phyloP scores from a whole-genome alignment of 2,329 filamentous ascomycete genomes.

The Ascochyta pisi region DNA sequence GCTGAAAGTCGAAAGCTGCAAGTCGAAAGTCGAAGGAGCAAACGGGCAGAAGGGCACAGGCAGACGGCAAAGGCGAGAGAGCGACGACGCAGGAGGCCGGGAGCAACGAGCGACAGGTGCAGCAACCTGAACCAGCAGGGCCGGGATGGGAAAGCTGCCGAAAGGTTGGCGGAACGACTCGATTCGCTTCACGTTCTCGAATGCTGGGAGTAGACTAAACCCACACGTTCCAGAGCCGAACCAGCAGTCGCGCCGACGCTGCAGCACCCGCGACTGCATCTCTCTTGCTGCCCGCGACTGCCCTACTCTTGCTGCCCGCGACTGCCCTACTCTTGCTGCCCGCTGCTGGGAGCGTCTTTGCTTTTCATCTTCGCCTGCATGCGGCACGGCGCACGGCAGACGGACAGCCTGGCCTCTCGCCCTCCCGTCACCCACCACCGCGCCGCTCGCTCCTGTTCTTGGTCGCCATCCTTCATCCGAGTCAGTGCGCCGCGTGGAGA shows the following conservation, averaged over 20 bases:
- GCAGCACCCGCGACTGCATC: slow-evolving; percentile 3
- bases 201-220: slow-evolving; percentile 18
- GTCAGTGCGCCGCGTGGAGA: slow-evolving; percentile 18
- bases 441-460: not conserved
- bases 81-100: slow-evolving; percentile 15
- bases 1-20: too few species aligned
- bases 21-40: too few species aligned
- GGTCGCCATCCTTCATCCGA: slow-evolving; percentile 5
- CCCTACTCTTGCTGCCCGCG: too few species aligned
- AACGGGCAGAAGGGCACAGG: too few species aligned
- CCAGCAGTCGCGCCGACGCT: slow-evolving; percentile 21
- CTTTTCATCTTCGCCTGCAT: too few species aligned
- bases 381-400: too few species aligned
- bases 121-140: not conserved
- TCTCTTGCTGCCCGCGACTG: not conserved
- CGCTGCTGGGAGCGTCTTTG: slow-evolving; percentile 1
- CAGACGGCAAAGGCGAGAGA: not conserved
- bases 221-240: slow-evolving; percentile 25
- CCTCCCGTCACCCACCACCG: not conserved
- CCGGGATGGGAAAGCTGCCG: slow-evolving; percentile 7
- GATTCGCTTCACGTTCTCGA: slow-evolving; percentile 28
- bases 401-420: not conserved
- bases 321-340: not conserved
- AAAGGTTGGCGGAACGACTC: slow-evolving; percentile 16
- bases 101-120: slow-evolving; percentile 11